phyloP scores from a whole-genome alignment of 352 stramenopile genomes.

The Elongisporangium undulatum region DNA sequence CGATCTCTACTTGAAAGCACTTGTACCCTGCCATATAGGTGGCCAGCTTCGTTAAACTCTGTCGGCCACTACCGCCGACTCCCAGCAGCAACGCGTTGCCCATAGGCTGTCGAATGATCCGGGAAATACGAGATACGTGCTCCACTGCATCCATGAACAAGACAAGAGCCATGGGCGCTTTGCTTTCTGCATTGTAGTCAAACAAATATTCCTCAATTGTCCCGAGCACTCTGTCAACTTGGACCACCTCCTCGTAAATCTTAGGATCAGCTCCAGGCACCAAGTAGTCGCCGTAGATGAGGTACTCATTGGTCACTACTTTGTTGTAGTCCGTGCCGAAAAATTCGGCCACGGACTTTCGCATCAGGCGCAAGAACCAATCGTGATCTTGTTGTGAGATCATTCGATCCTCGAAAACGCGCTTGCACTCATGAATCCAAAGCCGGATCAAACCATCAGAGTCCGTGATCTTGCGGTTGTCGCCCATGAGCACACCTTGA shows the following conservation, averaged over 20 bases:
- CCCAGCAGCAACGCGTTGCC: slow-evolving; percentile 92
- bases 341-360: slow-evolving; percentile 55
- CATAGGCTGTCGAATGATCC: slow-evolving; percentile 79
- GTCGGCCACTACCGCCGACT: slow-evolving; percentile 89
- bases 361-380: slow-evolving; percentile 51
- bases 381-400: slow-evolving; percentile 64
- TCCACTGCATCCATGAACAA: slow-evolving; percentile 90
- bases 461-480: slow-evolving; percentile 65
- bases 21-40: slow-evolving; percentile 92
- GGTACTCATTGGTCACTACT: slow-evolving; percentile 42
- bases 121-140: slow-evolving; percentile 79
- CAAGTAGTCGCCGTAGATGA: slow-evolving; percentile 94
- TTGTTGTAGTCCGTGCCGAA: slow-evolving; percentile 84
- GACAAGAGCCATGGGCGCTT: slow-evolving; percentile 83
- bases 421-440: slow-evolving; percentile 84
- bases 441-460: slow-evolving; percentile 69
- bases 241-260: slow-evolving; percentile 89
- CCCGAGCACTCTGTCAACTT: slow-evolving; percentile 76
- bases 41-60: slow-evolving; percentile 88
- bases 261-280: slow-evolving; percentile 87
- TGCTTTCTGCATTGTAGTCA: slow-evolving; percentile 88
- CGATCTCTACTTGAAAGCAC: slow-evolving; percentile 93
- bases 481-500: slow-evolving; percentile 80
- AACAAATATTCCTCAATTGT: slow-evolving; percentile 85
- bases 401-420: slow-evolving; percentile 87